Evolutionary conservation across 768 basidiomycete genomes (phyloP), one percentile per base, ranked within the genome.

Genomic region (Pleurotus giganteus): DNA sequence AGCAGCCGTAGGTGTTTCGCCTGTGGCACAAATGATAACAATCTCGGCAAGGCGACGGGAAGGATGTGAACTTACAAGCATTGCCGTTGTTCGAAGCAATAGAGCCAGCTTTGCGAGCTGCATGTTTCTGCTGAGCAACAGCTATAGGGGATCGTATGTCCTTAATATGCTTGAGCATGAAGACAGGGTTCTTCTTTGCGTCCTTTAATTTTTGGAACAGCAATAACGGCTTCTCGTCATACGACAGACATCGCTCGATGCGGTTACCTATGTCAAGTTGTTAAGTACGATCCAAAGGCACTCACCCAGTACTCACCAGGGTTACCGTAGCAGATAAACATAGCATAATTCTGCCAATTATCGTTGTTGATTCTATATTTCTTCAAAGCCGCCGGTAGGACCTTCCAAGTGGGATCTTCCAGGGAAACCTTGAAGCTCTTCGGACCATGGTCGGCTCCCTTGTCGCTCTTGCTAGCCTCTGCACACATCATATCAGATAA

Each of bases 281-380:
- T n/a, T 47, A 31, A 49, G 49, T 39, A 28, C 17, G 24, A 43
- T 36, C 37, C 37, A 53, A 29, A 27, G 27, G 17, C 39, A 17
- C 11, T 29, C 44, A 37, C 26, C 13, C 19, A 21, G 36, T 27
- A 65, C 82, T 61, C 65, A 94, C 95, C 93, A 50, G 94, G 78
- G 51, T 88, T 87, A 9, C 95, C 96, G 69, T 96, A 98, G 63
- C 96, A 98, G 57, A 99, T 98, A 73, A 99, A 99, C 88, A 99
- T 91, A 26, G 97, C 97, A 74, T 98, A 99, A 64, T 94, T 91
- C 75, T 94, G 89, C 97, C 97, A 99, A 69, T 91, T 95, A 60
- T 98, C 97, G 61, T 92, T 92, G 69, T 96, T 94, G 72, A 98
- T 98, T 66, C 92, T 94, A 70, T 99, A 99, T 71, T 98, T 98